These are phyloP conservation scores for Boechera divaricarpa DNA, from an alignment of 345 rosid species.

Conservation along the genomic window DNA sequence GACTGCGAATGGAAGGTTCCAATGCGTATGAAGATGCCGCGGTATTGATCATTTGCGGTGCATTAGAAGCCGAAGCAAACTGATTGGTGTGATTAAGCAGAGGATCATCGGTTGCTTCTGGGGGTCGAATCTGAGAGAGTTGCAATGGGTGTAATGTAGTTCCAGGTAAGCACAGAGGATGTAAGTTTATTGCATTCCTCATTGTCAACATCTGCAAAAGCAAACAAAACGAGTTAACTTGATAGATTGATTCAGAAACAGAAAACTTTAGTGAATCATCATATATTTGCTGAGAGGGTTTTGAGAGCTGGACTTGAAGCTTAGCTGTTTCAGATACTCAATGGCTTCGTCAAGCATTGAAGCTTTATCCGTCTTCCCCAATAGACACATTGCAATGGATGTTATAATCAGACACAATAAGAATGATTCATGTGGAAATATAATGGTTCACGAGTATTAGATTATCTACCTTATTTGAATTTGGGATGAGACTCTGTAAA, in stretches of 20 bases:
- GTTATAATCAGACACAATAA: no score
- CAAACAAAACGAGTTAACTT: background rate
- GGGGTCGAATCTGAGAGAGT: constrained; percentile 44
- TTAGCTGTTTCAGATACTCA: constrained; percentile 91
- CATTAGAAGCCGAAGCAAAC: constrained; percentile 45
- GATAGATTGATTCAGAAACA: no score
- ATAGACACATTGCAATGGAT: constrained; percentile 22
- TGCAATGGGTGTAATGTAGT: constrained; percentile 57
- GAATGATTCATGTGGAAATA: no score
- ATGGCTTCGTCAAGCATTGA: constrained; percentile 97
- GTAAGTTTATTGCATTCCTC: constrained; percentile 78
- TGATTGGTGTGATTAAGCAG: constrained; percentile 51
- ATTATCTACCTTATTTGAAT: no score
- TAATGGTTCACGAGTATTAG: no score
- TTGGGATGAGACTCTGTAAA: no score
- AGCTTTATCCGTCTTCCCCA: constrained; percentile 84
- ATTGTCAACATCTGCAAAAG: constrained; percentile 73
- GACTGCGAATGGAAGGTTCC: constrained; percentile 62
- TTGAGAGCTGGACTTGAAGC: constrained; percentile 84
- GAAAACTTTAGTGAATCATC: background rate
- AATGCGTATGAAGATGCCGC: constrained; percentile 53
- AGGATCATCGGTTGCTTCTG: constrained; percentile 46
- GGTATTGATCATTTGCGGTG: constrained; percentile 48
- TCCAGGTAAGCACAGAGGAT: constrained; percentile 71
- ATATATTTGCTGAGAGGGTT: background rate